Base-by-base conservation (phyloP, 2,329 filamentous ascomycete genomes). In the Fusarium hostae region DNA sequence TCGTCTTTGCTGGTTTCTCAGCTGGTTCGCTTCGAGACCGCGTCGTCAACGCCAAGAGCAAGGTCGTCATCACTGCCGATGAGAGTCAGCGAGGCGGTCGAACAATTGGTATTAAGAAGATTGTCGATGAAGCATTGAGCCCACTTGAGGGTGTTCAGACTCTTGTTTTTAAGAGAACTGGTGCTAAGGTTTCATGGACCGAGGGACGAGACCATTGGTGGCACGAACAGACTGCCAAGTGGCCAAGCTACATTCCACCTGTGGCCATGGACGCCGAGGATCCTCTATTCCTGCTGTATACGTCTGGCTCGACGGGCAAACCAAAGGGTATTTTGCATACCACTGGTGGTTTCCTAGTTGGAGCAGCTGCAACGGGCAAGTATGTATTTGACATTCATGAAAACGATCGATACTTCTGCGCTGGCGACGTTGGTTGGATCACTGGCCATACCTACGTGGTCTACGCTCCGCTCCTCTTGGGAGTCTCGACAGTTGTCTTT, bases 281-380 rank as follows among this genome's bases (percentile, higher is more conserved):
- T 78, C 95, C 95, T 54, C 88, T 98, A 10, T 98, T 98, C 88
- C 84, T 98, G 61, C 91, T 98, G 52, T 98, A 98, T 84, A 98
- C 95, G 0, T 97, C 94, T 44, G 95, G 95, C 30, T 97, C 94
- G 1, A 98, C 95, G 2, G 95, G 95, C 63, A 97, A 97, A 87
- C 95, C 95, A 69, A 98, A 98, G 88, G 95, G 95, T 81, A 91
- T 98, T 50, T 91, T 98, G 92, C 95, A 98, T 86, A 95, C 94
- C 5, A 97, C 94, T 22, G 95, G 86, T 69, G 95, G 95, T 39
- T 98, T 97, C 80, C 88, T 98, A 12, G 84, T 97, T 12, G 95
- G 95, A 56, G 94, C 94, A 40, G 94, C 95, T 7, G 87, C 91
- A 69, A 98, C 95, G 7, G 94, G 94, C 80, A 98, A 98, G 83